phyloP scores from a whole-genome alignment of 306 rosid genomes.

The Ziziphus jujuba region DNA sequence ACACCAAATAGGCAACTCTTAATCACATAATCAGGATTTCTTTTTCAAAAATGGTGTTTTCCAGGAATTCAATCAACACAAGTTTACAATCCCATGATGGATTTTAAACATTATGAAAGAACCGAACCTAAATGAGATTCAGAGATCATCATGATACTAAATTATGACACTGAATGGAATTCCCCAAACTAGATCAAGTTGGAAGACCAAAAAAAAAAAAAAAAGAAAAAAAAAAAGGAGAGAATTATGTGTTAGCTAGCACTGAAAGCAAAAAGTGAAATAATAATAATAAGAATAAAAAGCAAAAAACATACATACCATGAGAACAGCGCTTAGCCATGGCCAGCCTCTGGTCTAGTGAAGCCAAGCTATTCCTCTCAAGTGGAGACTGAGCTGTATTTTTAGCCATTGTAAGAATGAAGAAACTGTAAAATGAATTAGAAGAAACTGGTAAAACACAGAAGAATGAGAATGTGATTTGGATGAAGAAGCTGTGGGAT shows the following conservation, averaged over 20 bases:
- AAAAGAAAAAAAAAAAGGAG: not conserved
- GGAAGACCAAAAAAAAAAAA: not conserved
- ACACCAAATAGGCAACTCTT: constrained; percentile 33
- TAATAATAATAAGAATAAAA: too few species aligned
- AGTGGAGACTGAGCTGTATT: constrained; percentile 56
- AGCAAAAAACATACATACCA: constrained; percentile 40
- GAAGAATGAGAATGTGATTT: not conserved
- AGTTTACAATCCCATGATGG: not conserved
- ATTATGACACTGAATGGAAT: not conserved
- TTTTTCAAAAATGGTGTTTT: not conserved
- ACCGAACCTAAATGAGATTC: constrained; percentile 5
- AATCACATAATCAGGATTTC: constrained; percentile 18
- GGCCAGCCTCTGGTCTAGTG: constrained; percentile 75
- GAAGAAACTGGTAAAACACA: not conserved
- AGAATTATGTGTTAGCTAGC: not conserved
- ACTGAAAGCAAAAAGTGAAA: not conserved
- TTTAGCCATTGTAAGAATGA: constrained; percentile 49
- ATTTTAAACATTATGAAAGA: constrained; percentile 14
- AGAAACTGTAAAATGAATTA: not conserved
- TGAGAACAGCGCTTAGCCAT: constrained; percentile 80
- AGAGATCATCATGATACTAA: not conserved
- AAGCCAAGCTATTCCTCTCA: constrained; percentile 51
- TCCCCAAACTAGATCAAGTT: not conserved
- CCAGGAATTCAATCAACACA: constrained; percentile 10
- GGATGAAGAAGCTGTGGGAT: constrained; percentile 31